Percentiles rank a stretch among this genome's conserved stretches.
These are phyloP conservation scores for Stephanodiscus minutulus DNA, from an alignment of 108 stramenopile genomes.

Conservation along the genomic window DNA sequence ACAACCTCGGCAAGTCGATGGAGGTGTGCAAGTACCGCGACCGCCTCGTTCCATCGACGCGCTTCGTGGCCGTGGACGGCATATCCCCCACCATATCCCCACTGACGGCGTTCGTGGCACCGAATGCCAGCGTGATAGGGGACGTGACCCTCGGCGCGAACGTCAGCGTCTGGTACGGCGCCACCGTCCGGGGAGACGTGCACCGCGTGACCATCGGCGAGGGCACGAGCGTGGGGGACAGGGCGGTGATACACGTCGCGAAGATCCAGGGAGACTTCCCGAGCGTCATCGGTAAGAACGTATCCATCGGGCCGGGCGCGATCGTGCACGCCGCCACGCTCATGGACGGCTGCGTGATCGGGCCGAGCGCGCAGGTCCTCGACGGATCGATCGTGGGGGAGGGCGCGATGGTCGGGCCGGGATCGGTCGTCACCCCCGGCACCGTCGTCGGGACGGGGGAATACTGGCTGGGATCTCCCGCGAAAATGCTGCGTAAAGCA, in stretches of 20 bases:
- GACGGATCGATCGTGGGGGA: conserved; percentile 87
- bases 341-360: conserved; percentile 75
- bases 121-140: conserved; percentile 81
- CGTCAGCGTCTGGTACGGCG: conserved; percentile 88
- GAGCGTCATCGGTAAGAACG: conserved; percentile 86
- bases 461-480: conserved; percentile 92
- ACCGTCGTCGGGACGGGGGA: conserved; percentile 78
- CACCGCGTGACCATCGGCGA: conserved; percentile 82
- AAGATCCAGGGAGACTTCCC: conserved; percentile 91
- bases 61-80: conserved; percentile 86
- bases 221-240: conserved; percentile 84
- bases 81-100: conserved; percentile 69
- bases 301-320: conserved; percentile 82
- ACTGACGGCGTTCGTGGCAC: conserved; percentile 75
- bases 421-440: conserved; percentile 84
- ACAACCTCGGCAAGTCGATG: conserved; percentile 67
- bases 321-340: conserved; percentile 93
- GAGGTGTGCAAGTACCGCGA: conserved; percentile 87
- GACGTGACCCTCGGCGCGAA: conserved; percentile 76
- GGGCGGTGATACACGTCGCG: conserved; percentile 94
- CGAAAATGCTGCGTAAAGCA: conserved; percentile 84
- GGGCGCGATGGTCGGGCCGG: conserved; percentile 80
- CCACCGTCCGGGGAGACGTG: conserved; percentile 86
- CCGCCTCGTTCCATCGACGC: conserved; percentile 83
- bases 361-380: conserved; percentile 87